Percentiles rank a stretch among this genome's conserved stretches.
These are phyloP conservation scores for Murraya paniculata DNA, from an alignment of 345 rosid genomes.

Conservation along the genomic window DNA sequence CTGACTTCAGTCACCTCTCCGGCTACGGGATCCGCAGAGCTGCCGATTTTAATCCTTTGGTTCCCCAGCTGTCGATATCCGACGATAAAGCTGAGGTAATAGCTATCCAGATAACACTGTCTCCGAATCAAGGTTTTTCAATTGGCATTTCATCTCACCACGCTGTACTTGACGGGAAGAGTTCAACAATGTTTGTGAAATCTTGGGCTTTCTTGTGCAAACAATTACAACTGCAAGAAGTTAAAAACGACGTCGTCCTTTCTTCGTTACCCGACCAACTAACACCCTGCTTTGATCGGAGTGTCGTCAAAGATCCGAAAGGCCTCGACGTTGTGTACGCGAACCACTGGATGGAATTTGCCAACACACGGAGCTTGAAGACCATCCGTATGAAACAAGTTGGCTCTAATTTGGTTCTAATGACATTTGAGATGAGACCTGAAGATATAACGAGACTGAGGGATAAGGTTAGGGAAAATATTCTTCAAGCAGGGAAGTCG, in stretches of 20 bases:
- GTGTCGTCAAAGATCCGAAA: conserved; percentile 11
- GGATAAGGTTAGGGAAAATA: neutral
- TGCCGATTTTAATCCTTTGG: conserved; percentile 26
- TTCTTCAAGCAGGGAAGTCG: neutral
- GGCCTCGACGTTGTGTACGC: conserved; percentile 6
- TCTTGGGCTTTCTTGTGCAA: conserved; percentile 39
- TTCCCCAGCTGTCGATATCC: conserved; percentile 27
- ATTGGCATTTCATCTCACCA: conserved; percentile 40
- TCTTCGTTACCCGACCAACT: conserved; percentile 19
- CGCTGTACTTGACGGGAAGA: conserved; percentile 36
- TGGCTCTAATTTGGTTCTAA: neutral
- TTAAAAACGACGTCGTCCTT: too few species aligned
- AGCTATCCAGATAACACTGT: conserved; percentile 31
- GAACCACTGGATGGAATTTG: neutral
- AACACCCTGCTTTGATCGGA: conserved; percentile 5
- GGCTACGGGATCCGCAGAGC: conserved; percentile 1
- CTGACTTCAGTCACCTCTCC: conserved; percentile 21
- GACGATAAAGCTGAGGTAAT: conserved; percentile 12
- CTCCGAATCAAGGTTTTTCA: conserved; percentile 31
- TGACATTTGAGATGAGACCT: neutral
- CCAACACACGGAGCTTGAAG: conserved; percentile 12
- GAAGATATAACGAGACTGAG: conserved; percentile 24
- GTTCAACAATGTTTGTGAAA: conserved; percentile 32
- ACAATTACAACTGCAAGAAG: neutral
- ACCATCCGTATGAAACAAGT: neutral